phyloP scores from a whole-genome alignment of 2,329 filamentous ascomycete genomes.

The Sclerotinia nivalis region DNA sequence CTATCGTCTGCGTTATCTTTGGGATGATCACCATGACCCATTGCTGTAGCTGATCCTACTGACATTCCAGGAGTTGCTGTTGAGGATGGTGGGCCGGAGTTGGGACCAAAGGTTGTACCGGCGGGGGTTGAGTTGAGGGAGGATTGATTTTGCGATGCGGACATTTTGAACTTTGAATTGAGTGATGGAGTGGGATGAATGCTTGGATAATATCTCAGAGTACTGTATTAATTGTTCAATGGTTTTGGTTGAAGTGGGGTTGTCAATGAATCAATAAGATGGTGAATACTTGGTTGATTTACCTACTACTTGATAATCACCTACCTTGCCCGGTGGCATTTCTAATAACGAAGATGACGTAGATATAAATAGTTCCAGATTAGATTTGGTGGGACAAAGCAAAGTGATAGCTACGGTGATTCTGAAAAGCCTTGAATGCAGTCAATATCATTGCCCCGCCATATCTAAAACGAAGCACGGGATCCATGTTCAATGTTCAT shows the following conservation, averaged over 20 bases:
- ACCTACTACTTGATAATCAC: not conserved
- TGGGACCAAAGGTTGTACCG: conserved; percentile 34
- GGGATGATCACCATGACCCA: conserved; percentile 39
- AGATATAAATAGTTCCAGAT: not conserved
- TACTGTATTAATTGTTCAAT: not conserved
- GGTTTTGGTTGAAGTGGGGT: not conserved
- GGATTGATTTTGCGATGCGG: conserved; percentile 38
- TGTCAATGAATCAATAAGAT: not conserved
- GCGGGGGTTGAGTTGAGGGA: conserved; percentile 30
- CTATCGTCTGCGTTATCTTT: conserved; percentile 38
- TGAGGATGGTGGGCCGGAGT: conserved; percentile 29
- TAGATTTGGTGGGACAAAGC: not conserved
- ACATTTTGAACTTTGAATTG: conserved; percentile 37
- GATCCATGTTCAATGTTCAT: not conserved
- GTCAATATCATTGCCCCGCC: conserved; percentile 19
- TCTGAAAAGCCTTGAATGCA: not conserved
- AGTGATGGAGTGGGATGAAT: conserved; percentile 11
- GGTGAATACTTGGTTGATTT: not conserved
- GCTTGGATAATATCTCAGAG: not conserved
- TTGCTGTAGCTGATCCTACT: conserved; percentile 38
- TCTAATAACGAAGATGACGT: conserved; percentile 12
- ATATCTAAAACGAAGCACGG: not conserved
- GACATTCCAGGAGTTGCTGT: conserved; percentile 35
- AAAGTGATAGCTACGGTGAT: conserved; percentile 13
- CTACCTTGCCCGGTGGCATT: not conserved